These are phyloP conservation scores for Fusarium pseudograminearum DNA, from an alignment of 2,329 filamentous ascomycete genomes.

Conservation along the genomic window DNA sequence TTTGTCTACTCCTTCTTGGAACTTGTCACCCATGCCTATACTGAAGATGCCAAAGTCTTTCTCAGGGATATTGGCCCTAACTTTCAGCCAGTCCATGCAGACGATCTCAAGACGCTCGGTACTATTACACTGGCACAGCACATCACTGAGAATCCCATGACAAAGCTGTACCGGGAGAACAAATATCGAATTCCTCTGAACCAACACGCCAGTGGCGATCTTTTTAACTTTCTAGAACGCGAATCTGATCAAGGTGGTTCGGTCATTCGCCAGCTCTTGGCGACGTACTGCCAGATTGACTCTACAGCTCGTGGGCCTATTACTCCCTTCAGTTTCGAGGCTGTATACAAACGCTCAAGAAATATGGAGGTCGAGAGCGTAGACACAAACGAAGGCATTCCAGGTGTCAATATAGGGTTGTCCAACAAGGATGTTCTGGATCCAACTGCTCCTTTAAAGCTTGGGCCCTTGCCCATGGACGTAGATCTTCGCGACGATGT, in stretches of 20 bases:
- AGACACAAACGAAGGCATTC: slow-evolving; percentile 74
- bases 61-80: slow-evolving; percentile 73
- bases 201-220: slow-evolving; percentile 81
- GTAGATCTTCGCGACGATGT: slow-evolving; percentile 85
- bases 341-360: slow-evolving; percentile 67
- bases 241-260: slow-evolving; percentile 84
- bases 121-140: slow-evolving; percentile 82
- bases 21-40: slow-evolving; percentile 77
- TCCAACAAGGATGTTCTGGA: slow-evolving; percentile 71
- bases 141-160: slow-evolving; percentile 78
- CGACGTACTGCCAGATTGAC: slow-evolving; percentile 68
- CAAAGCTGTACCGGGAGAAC: slow-evolving; percentile 84
- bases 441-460: slow-evolving; percentile 70
- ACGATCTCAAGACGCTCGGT: slow-evolving; percentile 82
- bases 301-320: slow-evolving; percentile 71
- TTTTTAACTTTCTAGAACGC: slow-evolving; percentile 91
- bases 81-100: slow-evolving; percentile 82
- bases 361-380: slow-evolving; percentile 72
- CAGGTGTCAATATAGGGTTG: slow-evolving; percentile 71
- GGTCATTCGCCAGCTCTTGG: slow-evolving; percentile 80
- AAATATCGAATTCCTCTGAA: slow-evolving; percentile 94
- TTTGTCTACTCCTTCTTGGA: slow-evolving; percentile 94
- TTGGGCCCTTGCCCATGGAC: slow-evolving; percentile 88
- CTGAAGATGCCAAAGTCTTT: slow-evolving; percentile 79
- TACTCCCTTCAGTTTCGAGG: slow-evolving; percentile 72